Base-by-base conservation (phyloP, 768 basidiomycete species). In the Clavulina sp. region DNA sequence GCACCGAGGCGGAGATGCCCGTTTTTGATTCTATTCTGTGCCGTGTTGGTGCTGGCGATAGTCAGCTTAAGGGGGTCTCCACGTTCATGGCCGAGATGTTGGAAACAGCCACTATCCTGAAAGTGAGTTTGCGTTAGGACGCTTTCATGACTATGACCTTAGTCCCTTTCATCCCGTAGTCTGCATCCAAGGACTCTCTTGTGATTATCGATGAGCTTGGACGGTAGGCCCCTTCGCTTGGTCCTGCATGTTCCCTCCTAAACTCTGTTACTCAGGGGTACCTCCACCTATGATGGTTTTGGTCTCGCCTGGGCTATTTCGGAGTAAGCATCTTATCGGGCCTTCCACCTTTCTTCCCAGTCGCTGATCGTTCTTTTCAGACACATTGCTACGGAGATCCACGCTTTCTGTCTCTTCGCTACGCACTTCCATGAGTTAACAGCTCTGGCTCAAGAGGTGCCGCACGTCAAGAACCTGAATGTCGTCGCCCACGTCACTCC, bases 81-180 rank as follows among this genome's bases (percentile, higher is more conserved):
- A 99, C 93, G 0, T 99, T 99, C 64, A 97, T 97, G 93, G 92
- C 91, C 1, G 95, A 99, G 65, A 97, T 97, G 95, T 73, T 99
- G 28, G 95, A 99, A 65, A 97, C 92, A 0, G 92, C 95, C 0
- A 87, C 85, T 0, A 97, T 97, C 59, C 73, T 99, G 40, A 75
- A 82, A 59, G 88, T 87, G 33, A 28, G 77, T 58, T 60, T 46
- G 13, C n/a, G n/a, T n/a, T n/a, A n/a, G n/a, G n/a, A 33, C 28
- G 26, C 31, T 33, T 49, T 46, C 43, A 46, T 9, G 7, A 16
- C 9, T 7, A 46, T 7, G 43, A 26, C 16, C 13, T 7, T 28
- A 46, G 9, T 46, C 7, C 4, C 18, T 19, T 26, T 33, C 2
- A 48, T 38, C 19, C 47, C 28, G 18, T 52, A 95, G 89, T 82